These are phyloP conservation scores for Linnemannia schmuckeri DNA, from an alignment of 192 early-diverging fungal genomes.

Conservation along the genomic window DNA sequence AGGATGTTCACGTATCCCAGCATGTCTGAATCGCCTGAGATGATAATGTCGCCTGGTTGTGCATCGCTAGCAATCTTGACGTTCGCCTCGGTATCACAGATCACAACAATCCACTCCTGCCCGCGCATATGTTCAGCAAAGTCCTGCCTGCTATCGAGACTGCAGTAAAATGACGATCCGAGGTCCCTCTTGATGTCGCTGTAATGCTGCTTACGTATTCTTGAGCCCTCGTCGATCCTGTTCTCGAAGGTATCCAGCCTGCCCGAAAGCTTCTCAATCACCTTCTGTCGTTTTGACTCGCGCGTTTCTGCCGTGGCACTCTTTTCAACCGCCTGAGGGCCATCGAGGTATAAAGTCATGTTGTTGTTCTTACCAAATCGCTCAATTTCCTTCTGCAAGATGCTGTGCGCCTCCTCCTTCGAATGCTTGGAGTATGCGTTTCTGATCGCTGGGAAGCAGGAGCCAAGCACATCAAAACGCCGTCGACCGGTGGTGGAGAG, in stretches of 20 bases:
- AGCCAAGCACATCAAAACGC: too few species aligned
- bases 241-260: neutral
- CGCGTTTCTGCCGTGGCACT: neutral
- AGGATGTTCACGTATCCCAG: neutral
- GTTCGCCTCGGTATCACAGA: constrained; percentile 9
- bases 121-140: constrained; percentile 4
- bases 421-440: too few species aligned
- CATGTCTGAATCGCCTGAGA: constrained; percentile 4
- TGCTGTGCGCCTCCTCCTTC: too few species aligned
- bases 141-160: neutral
- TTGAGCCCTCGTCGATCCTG: too few species aligned
- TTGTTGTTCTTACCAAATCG: too few species aligned
- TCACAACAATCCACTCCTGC: neutral
- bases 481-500: too few species aligned
- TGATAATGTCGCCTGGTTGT: neutral
- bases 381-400: too few species aligned
- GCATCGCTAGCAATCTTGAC: neutral
- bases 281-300: neutral
- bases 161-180: constrained; percentile 1
- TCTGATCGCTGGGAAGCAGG: too few species aligned
- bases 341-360: too few species aligned
- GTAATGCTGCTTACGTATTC: neutral
- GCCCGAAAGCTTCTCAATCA: neutral
- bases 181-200: constrained; percentile 1
- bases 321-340: too few species aligned